phyloP scores from a whole-genome alignment of 106 monocot genomes.

The Posidonia australis region DNA sequence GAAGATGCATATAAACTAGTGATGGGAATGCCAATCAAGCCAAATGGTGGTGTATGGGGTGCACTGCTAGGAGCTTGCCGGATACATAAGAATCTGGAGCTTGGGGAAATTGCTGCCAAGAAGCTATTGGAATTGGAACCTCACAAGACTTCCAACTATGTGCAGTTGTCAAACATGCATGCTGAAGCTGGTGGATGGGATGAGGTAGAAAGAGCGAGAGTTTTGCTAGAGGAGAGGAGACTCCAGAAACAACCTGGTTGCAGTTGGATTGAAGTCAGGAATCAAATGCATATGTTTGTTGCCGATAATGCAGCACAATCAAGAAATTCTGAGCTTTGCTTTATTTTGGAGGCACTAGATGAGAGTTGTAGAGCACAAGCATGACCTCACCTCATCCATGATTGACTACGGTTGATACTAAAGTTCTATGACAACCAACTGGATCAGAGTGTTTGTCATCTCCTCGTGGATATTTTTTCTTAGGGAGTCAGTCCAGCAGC shows the following conservation, averaged over 20 bases:
- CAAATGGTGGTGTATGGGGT: slow-evolving; percentile 12
- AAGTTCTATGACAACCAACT: no score
- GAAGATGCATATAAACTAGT: slow-evolving; percentile 16
- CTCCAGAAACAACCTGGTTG: slow-evolving; percentile 17
- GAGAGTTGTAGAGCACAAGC: background rate
- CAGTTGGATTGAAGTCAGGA: slow-evolving; percentile 23
- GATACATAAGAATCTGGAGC: slow-evolving; percentile 5
- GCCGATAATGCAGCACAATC: slow-evolving; percentile 5
- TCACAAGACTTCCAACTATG: slow-evolving; percentile 13
- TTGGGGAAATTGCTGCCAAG: slow-evolving; percentile 12
- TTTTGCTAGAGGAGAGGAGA: slow-evolving; percentile 2
- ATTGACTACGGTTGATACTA: no score
- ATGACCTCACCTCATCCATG: no score
- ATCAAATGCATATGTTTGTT: slow-evolving; percentile 14
- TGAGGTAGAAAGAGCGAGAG: slow-evolving; percentile 14
- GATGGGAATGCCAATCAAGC: slow-evolving; percentile 7
- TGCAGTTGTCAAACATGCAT: slow-evolving; percentile 13
- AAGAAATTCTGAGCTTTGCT: background rate
- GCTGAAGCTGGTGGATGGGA: slow-evolving; percentile 23
- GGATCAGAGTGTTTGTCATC: no score
- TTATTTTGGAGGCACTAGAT: slow-evolving; percentile 3
- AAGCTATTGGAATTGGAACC: slow-evolving; percentile 11
- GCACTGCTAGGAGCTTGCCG: slow-evolving; percentile 16
- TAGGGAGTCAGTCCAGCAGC: no score
- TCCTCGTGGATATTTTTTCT: no score